phyloP scores from a whole-genome alignment of 129 eudicot genomes.

The Daucus carota region DH1_v3.0 NC_030388.2:25276001-25276500 shows the following conservation, averaged over 20 bases:
- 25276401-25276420: neutral
- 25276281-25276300: neutral
- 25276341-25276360: too few species aligned
- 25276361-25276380: neutral
- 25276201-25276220: neutral
- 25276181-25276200: too few species aligned
- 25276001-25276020: neutral
- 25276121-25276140: neutral
- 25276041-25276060: neutral
- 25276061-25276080: neutral
- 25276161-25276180: too few species aligned
- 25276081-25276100: neutral
- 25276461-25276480: constrained; percentile 14
- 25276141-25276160: too few species aligned
- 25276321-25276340: neutral
- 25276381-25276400: neutral
- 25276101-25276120: neutral
- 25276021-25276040: neutral
- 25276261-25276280: neutral
- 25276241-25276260: neutral
- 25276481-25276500: constrained; percentile 84
- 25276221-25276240: neutral
- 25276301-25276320: neutral
- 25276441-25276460: too few species aligned
- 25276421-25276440: neutral